Conservation (phyloP, 257 asterid species). For the Marsdenia floribunda region DNA sequence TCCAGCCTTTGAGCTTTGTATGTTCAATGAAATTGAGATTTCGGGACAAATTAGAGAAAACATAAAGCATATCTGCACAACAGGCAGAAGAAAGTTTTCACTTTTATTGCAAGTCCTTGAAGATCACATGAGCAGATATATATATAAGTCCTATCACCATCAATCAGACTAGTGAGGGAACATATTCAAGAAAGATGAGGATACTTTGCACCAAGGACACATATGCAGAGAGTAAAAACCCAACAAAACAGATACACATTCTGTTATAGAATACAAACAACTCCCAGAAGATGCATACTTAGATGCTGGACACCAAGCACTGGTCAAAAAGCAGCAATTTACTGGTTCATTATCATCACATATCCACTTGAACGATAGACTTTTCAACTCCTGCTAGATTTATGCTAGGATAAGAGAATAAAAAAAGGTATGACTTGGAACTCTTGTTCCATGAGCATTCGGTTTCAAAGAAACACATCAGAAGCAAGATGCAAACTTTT, state of each 20-base stretch:
- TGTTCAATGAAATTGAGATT: slow-evolving; percentile 89
- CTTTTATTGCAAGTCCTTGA: not conserved
- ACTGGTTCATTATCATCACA: not conserved
- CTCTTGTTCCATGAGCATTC: not conserved
- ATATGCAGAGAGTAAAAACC: not conserved
- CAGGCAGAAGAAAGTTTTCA: slow-evolving; percentile 14
- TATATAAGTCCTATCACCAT: not conserved
- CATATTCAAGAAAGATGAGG: not conserved
- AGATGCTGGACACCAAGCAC: not conserved
- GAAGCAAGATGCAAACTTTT: not conserved
- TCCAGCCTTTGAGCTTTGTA: slow-evolving; percentile 85
- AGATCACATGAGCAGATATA: not conserved
- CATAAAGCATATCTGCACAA: slow-evolving; percentile 83
- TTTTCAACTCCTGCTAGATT: not conserved
- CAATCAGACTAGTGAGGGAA: not conserved
- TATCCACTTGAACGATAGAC: not conserved
- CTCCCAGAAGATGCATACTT: not conserved
- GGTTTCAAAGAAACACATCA: not conserved
- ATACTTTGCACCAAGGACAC: not conserved
- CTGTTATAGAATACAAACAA: not conserved
- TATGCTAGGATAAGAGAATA: not conserved
- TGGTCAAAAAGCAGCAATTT: not conserved
- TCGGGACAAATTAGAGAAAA: slow-evolving; percentile 77
- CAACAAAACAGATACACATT: not conserved
- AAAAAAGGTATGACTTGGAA: not conserved